phyloP scores from a whole-genome alignment of 2,329 filamentous ascomycete species.

The Bipolaris oryzae region DNA sequence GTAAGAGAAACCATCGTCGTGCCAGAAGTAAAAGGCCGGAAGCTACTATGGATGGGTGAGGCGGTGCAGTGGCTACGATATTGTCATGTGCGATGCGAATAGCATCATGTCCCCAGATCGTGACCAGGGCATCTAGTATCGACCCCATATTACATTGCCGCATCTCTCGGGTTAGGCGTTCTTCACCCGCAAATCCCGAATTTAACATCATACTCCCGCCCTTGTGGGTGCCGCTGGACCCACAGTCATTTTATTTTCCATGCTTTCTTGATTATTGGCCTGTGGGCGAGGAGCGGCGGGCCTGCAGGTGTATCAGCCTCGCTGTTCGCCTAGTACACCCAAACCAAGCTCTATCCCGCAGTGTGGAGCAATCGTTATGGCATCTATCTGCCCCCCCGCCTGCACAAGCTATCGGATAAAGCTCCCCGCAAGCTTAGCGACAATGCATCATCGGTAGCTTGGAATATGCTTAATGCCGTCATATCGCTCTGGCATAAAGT shows the following conservation, averaged over 20 bases:
- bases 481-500: background rate
- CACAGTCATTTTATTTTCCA: background rate
- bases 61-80: background rate
- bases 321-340: background rate
- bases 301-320: conserved; percentile 1
- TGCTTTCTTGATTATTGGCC: background rate
- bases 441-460: too few species aligned
- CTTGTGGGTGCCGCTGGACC: background rate
- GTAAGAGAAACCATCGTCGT: background rate
- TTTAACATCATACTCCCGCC: background rate
- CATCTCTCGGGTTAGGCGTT: background rate
- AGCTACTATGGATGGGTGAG: background rate
- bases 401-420: background rate
- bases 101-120: background rate
- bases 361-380: background rate
- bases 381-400: too few species aligned
- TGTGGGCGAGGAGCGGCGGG: background rate
- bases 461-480: too few species aligned
- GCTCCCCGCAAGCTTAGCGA: background rate
- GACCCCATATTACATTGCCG: background rate
- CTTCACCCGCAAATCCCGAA: background rate
- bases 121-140: background rate
- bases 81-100: background rate
- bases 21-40: background rate
- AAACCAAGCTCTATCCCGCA: background rate